Conservation (phyloP, 1,284 basidiomycete species). For the Moniliophthora roreri region DNA sequence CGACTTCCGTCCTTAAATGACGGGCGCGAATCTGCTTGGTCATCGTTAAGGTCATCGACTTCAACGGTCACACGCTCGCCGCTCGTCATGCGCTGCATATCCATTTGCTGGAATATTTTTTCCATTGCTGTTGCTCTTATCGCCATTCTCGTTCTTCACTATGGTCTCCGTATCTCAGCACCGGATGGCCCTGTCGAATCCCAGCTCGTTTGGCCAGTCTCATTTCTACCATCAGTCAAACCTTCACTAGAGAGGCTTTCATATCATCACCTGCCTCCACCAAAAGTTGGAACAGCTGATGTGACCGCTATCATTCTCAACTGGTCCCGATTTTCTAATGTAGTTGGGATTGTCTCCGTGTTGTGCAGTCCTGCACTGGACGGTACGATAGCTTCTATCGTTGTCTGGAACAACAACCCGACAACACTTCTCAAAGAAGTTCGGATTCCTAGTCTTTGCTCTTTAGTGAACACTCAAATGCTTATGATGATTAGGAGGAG, state of each 20-base stretch:
- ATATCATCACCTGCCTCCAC: background rate
- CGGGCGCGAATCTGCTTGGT: too few species aligned
- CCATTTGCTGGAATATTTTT: too few species aligned
- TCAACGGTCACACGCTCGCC: too few species aligned
- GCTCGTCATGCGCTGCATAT: too few species aligned
- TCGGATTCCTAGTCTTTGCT: conserved; percentile 23
- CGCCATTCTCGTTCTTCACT: too few species aligned
- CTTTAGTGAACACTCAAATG: background rate
- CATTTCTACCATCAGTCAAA: background rate
- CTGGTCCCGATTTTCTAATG: conserved; percentile 64
- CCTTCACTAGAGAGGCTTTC: conserved; percentile 2
- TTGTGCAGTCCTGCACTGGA: conserved; percentile 50
- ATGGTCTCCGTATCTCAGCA: too few species aligned
- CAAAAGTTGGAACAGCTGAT: conserved; percentile 19
- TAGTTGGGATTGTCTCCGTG: conserved; percentile 49
- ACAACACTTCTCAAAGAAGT: conserved; percentile 38
- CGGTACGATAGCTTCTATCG: conserved; percentile 47
- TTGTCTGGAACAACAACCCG: conserved; percentile 68
- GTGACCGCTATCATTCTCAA: conserved; percentile 61
- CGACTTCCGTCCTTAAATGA: too few species aligned
- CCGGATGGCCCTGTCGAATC: background rate
- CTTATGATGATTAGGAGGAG: conserved; percentile 32
- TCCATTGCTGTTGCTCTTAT: too few species aligned
- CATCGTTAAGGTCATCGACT: too few species aligned
- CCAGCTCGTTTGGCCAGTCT: background rate